Evolutionary conservation across 805 yeast genomes (phyloP).

Genomic region (Wickerhamomyces alni): DNA sequence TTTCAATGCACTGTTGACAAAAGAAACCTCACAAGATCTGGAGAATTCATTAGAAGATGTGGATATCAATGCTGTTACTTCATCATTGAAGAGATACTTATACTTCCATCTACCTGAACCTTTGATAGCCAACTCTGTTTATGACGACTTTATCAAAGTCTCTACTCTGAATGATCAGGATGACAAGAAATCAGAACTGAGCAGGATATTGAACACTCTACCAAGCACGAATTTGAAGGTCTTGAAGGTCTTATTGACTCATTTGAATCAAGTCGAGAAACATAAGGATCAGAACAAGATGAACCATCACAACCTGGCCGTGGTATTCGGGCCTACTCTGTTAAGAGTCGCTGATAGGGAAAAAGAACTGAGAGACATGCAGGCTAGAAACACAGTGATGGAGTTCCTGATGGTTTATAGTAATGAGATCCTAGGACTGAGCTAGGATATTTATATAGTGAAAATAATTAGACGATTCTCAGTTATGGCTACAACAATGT

Average conservation of each 20-base stretch:
- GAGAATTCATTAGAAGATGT: slow-evolving; percentile 33
- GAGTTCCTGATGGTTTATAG: slow-evolving; percentile 60
- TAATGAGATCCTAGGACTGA: slow-evolving; percentile 29
- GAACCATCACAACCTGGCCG: slow-evolving; percentile 77
- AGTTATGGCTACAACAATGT: no score
- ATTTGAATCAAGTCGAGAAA: slow-evolving; percentile 54
- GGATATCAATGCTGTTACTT: slow-evolving; percentile 84
- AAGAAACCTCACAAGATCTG: slow-evolving; percentile 29
- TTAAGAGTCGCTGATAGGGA: slow-evolving; percentile 75
- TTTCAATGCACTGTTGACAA: slow-evolving; percentile 21
- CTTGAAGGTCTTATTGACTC: slow-evolving; percentile 51
- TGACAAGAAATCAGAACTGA: slow-evolving; percentile 34
- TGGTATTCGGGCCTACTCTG: slow-evolving; percentile 92
- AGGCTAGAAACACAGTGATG: slow-evolving; percentile 67
- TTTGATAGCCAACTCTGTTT: slow-evolving; percentile 62
- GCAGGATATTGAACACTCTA: slow-evolving; percentile 39
- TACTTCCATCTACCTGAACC: slow-evolving; percentile 76
- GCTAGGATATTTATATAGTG: no score
- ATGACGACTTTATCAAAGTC: slow-evolving; percentile 59
- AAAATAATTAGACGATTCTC: no score
- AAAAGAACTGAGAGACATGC: slow-evolving; percentile 81
- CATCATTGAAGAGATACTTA: slow-evolving; percentile 81
- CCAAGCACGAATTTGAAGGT: slow-evolving; percentile 66
- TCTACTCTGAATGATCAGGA: slow-evolving; percentile 28
- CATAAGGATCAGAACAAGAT: slow-evolving; percentile 61